Conservation (phyloP, 2,329 filamentous ascomycete genomes). For the Aspergillus candidus region DNA sequence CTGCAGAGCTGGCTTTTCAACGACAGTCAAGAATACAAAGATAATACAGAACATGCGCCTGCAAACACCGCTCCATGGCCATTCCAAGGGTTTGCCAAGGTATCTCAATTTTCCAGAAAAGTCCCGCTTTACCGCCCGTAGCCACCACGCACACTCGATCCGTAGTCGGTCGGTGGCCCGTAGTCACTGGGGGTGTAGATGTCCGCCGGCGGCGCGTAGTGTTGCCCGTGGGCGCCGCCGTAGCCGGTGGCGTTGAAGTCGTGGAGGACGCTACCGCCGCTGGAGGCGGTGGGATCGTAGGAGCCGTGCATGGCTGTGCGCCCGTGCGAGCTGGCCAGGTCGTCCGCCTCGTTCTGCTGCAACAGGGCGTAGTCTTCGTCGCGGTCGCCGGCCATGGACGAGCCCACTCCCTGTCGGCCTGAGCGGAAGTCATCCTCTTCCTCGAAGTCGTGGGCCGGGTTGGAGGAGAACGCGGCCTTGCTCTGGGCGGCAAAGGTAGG, state of each 20-base stretch:
- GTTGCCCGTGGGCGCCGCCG: slow-evolving; percentile 34
- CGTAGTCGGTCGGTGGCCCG: slow-evolving; percentile 12
- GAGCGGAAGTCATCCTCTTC: slow-evolving; percentile 42
- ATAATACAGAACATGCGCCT: slow-evolving; percentile 23
- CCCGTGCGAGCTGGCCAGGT: slow-evolving; percentile 31
- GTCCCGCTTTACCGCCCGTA: slow-evolving; percentile 18
- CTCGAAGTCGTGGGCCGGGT: slow-evolving; percentile 41
- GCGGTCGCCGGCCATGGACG: slow-evolving; percentile 35
- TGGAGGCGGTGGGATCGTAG: slow-evolving; percentile 35
- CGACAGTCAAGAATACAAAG: slow-evolving; percentile 10
- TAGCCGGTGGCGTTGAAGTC: slow-evolving; percentile 39
- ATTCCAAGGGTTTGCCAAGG: slow-evolving; percentile 20
- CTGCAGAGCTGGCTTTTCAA: slow-evolving; percentile 7
- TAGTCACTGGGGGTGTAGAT: slow-evolving; percentile 12
- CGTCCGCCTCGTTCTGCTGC: slow-evolving; percentile 42
- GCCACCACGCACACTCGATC: slow-evolving; percentile 15
- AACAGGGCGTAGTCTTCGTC: slow-evolving; percentile 50
- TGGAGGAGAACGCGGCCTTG: slow-evolving; percentile 44
- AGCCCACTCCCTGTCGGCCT: slow-evolving; percentile 36
- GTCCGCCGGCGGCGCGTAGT: slow-evolving; percentile 20
- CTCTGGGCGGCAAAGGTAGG: slow-evolving; percentile 46
- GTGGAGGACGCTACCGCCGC: slow-evolving; percentile 29
- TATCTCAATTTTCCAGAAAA: slow-evolving; percentile 11
- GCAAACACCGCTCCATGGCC: slow-evolving; percentile 29
- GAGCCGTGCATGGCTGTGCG: slow-evolving; percentile 32